These are phyloP conservation scores for Carpinus fangiana DNA, from an alignment of 306 rosid genomes.

Conservation along the genomic window DNA sequence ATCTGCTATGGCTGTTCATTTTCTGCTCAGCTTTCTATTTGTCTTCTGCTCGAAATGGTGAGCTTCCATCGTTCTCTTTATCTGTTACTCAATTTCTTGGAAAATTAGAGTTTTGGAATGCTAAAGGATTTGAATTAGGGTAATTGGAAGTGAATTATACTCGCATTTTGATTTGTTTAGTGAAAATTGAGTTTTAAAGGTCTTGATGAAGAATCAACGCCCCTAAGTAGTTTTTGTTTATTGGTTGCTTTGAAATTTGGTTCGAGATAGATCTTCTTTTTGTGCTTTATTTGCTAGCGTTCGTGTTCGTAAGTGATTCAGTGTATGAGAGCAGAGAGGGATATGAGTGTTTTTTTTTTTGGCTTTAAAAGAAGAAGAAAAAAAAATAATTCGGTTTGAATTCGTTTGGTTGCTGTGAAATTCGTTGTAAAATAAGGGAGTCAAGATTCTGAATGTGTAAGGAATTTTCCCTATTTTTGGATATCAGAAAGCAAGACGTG, in stretches of 20 bases:
- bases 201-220: slow-evolving; percentile 2
- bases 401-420: not conserved
- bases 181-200: slow-evolving; percentile 8
- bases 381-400: not conserved
- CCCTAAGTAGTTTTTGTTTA: not conserved
- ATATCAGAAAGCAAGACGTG: not conserved
- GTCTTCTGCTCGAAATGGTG: slow-evolving; percentile 55
- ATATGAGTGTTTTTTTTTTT: not conserved
- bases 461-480: not conserved
- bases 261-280: slow-evolving; percentile 1
- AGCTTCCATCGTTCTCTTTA: slow-evolving; percentile 22
- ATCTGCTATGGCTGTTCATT: slow-evolving; percentile 49
- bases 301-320: not conserved
- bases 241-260: slow-evolving; percentile 3
- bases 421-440: slow-evolving; percentile 10
- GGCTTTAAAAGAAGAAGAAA: not conserved
- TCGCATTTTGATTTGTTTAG: slow-evolving; percentile 13
- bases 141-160: slow-evolving; percentile 14
- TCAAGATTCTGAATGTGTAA: not conserved
- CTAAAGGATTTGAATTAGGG: slow-evolving; percentile 16
- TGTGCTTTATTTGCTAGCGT: not conserved
- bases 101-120: not conserved
- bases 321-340: not conserved
- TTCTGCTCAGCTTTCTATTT: slow-evolving; percentile 32
- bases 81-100: slow-evolving; percentile 9